Percentiles rank a stretch among this genome's conserved stretches.
Evolutionary conservation across 345 rosid species (phyloP).

Genomic region (Citrus maxima): DNA sequence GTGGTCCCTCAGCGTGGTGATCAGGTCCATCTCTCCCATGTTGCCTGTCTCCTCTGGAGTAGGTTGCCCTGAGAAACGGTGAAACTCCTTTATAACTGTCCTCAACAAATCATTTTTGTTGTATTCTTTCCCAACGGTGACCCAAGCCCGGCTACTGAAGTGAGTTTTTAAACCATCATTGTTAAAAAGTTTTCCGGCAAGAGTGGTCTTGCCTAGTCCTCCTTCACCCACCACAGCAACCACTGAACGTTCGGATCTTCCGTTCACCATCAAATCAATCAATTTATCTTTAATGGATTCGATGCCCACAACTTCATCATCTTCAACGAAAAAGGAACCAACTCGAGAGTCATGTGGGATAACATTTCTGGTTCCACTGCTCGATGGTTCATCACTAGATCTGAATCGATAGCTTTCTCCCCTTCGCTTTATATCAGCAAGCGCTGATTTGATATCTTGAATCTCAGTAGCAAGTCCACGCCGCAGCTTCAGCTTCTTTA

Average conservation of each 20-base stretch:
- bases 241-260: not conserved
- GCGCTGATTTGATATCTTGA: slow-evolving; percentile 1
- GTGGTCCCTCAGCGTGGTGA: slow-evolving; percentile 1
- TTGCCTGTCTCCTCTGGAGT: not conserved
- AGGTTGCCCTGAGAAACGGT: not conserved
- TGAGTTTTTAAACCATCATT: not conserved
- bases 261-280: not conserved
- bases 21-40: slow-evolving; percentile 6
- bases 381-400: not conserved
- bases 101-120: not conserved
- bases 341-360: slow-evolving; percentile 6
- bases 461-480: slow-evolving; percentile 13
- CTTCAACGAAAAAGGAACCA: slow-evolving; percentile 13
- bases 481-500: not conserved
- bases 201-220: slow-evolving; percentile 14
- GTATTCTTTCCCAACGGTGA: slow-evolving; percentile 18
- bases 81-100: not conserved
- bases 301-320: slow-evolving; percentile 13
- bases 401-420: slow-evolving; percentile 1
- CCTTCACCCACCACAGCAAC: slow-evolving; percentile 11
- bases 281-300: not conserved
- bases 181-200: slow-evolving; percentile 10
- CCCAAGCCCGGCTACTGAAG: too few species aligned
- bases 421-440: not conserved
- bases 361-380: not conserved